Evolutionary conservation across 75 land plant species (phyloP).

Genomic region (Sequoia sempervirens): DNA sequence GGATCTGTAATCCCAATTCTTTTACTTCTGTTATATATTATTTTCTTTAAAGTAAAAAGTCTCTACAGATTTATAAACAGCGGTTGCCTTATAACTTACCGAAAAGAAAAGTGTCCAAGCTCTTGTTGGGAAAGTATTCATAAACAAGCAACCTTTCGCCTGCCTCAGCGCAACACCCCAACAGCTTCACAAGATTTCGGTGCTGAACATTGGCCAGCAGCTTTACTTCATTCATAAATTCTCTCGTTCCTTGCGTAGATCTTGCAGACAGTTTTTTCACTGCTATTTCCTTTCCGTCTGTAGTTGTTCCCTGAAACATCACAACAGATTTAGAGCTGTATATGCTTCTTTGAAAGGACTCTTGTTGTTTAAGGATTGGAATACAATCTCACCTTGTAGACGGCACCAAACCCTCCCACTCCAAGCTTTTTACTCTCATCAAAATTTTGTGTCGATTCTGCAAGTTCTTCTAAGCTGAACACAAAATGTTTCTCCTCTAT

Average conservation of each 20-base stretch:
- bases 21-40: too few relatives aligned
- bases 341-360: background rate
- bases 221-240: slow-evolving; percentile 22
- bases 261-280: slow-evolving; percentile 9
- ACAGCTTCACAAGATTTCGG: slow-evolving; percentile 15
- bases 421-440: slow-evolving; percentile 8
- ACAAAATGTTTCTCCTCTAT: background rate
- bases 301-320: slow-evolving; percentile 8
- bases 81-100: background rate
- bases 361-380: too few relatives aligned
- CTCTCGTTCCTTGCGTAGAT: slow-evolving; percentile 1
- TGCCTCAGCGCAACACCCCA: slow-evolving; percentile 17
- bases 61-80: too few relatives aligned
- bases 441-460: background rate
- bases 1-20: background rate
- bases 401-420: slow-evolving; percentile 10
- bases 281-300: slow-evolving; percentile 5
- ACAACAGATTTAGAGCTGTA: background rate
- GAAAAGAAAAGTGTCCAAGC: slow-evolving; percentile 12
- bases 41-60: too few relatives aligned
- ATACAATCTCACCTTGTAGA: slow-evolving; percentile 12
- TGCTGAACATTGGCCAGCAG: slow-evolving; percentile 14
- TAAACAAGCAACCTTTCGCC: slow-evolving; percentile 26
- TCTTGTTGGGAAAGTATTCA: slow-evolving; percentile 21
- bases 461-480: background rate